Conservation (phyloP, 768 basidiomycete genomes). For the Mrakia gelida region DNA sequence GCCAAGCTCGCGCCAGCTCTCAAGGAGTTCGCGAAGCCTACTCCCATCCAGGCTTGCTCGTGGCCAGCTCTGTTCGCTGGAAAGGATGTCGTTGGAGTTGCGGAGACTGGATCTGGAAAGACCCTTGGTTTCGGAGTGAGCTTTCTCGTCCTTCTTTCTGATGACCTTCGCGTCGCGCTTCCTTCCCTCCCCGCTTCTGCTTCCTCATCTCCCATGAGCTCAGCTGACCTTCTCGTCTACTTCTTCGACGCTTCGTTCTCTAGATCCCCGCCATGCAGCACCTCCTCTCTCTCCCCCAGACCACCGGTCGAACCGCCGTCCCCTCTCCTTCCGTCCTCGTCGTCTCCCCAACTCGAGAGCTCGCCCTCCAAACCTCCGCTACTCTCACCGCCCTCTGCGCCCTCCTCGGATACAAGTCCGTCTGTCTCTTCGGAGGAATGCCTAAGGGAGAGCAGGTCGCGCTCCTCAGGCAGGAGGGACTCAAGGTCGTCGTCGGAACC, state of each 20-base stretch:
- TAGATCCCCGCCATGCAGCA: constrained; percentile 64
- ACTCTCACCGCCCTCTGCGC: constrained; percentile 69
- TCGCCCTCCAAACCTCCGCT: constrained; percentile 91
- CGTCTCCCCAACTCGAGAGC: constrained; percentile 89
- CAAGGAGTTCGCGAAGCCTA: constrained; percentile 72
- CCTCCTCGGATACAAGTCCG: constrained; percentile 65
- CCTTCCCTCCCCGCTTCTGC: neutral
- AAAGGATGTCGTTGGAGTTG: constrained; percentile 80
- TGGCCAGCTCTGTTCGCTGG: constrained; percentile 84
- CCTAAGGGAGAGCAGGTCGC: constrained; percentile 76
- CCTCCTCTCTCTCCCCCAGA: constrained; percentile 47
- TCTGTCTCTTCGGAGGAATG: constrained; percentile 93
- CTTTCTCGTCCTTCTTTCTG: neutral
- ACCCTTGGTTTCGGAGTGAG: constrained; percentile 86
- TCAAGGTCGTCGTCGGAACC: constrained; percentile 81
- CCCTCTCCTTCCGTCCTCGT: constrained; percentile 56
- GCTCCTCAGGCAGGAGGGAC: constrained; percentile 56
- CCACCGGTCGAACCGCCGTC: constrained; percentile 42
- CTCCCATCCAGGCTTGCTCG: constrained; percentile 90
- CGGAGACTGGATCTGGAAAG: constrained; percentile 91
- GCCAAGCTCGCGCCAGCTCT: constrained; percentile 61
- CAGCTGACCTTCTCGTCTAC: neutral
- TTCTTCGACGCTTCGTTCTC: neutral
- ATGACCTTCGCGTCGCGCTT: neutral
- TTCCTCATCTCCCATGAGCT: neutral